These are phyloP conservation scores for Ceratocystis cubensis DNA, from an alignment of 2,329 filamentous ascomycete genomes.

Conservation along the genomic window DNA sequence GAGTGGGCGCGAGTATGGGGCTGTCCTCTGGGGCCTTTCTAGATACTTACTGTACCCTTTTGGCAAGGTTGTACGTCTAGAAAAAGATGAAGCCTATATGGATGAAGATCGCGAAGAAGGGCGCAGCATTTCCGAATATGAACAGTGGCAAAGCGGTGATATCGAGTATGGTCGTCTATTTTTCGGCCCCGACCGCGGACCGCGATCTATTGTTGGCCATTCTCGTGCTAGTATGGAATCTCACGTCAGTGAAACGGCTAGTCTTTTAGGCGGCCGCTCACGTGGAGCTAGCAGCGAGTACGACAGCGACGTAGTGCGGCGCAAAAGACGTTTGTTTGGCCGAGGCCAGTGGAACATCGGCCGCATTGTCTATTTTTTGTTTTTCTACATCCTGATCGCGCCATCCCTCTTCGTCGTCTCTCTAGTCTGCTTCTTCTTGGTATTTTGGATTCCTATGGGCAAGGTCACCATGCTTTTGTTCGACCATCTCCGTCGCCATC, in stretches of 20 bases:
- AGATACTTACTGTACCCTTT: slow-evolving; percentile 91
- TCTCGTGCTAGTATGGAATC: slow-evolving; percentile 84
- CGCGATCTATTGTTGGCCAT: slow-evolving; percentile 70
- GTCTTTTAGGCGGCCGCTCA: slow-evolving; percentile 55
- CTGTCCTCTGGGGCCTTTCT: slow-evolving; percentile 69
- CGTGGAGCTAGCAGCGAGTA: slow-evolving; percentile 26
- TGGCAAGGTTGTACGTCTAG: slow-evolving; percentile 84
- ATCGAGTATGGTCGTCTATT: slow-evolving; percentile 91
- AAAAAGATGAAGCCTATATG: slow-evolving; percentile 86
- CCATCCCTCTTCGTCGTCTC: slow-evolving; percentile 78
- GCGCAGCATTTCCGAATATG: slow-evolving; percentile 94
- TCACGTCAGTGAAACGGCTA: slow-evolving; percentile 70
- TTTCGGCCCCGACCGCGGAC: slow-evolving; percentile 65
- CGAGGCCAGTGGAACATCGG: slow-evolving; percentile 93
- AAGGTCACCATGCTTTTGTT: slow-evolving; percentile 84
- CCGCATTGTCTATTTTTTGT: slow-evolving; percentile 86
- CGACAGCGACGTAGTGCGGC: slow-evolving; percentile 23
- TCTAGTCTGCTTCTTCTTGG: slow-evolving; percentile 83
- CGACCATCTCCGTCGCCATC: slow-evolving; percentile 83
- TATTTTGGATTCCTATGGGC: slow-evolving; percentile 98
- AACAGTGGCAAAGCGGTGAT: slow-evolving; percentile 97
- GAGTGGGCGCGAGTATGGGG: slow-evolving; percentile 75
- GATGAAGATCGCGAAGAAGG: slow-evolving; percentile 94
- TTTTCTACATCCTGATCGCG: slow-evolving; percentile 87
- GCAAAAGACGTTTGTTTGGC: slow-evolving; percentile 79